These are phyloP conservation scores for Pestalotiopsis sp. DNA, from an alignment of 2,329 filamentous ascomycete species.

Conservation along the genomic window DNA sequence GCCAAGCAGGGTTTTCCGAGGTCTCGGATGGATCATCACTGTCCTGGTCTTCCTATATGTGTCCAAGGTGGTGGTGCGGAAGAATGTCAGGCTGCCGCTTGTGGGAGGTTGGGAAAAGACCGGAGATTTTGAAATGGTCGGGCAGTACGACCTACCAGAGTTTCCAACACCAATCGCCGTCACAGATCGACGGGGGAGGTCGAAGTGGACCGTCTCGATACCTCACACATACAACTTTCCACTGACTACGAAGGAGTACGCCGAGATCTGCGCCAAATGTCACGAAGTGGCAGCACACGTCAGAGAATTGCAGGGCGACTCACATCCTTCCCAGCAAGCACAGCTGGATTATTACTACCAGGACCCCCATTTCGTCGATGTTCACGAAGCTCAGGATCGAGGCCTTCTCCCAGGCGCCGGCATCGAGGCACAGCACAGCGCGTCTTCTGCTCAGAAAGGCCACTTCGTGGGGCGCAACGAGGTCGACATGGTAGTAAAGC, in stretches of 20 bases:
- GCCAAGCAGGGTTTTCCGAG: constrained; percentile 59
- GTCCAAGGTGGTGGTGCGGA: constrained; percentile 34
- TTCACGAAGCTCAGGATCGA: constrained; percentile 68
- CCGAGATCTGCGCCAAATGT: constrained; percentile 69
- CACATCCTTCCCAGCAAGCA: constrained; percentile 44
- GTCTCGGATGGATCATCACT: constrained; percentile 56
- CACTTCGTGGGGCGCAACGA: constrained; percentile 51
- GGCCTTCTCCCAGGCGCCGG: constrained; percentile 60
- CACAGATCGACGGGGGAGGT: constrained; percentile 63
- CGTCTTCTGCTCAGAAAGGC: constrained; percentile 28
- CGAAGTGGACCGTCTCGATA: constrained; percentile 82
- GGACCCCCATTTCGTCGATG: constrained; percentile 74
- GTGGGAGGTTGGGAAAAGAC: constrained; percentile 41
- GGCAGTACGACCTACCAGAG: constrained; percentile 66
- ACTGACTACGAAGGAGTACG: constrained; percentile 65
- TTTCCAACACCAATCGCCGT: constrained; percentile 75
- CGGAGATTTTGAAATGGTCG: constrained; percentile 68
- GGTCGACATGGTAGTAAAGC: constrained; percentile 45
- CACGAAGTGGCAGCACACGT: constrained; percentile 65
- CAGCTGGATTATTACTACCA: constrained; percentile 58
- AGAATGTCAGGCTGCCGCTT: constrained; percentile 30
- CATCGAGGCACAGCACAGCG: constrained; percentile 40
- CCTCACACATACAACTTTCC: constrained; percentile 70
- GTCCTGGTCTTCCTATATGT: constrained; percentile 56
- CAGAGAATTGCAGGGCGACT: constrained; percentile 49